Evolutionary conservation across 441 rosid genomes (phyloP).

Genomic region (Pelargonium fulgidum): DNA sequence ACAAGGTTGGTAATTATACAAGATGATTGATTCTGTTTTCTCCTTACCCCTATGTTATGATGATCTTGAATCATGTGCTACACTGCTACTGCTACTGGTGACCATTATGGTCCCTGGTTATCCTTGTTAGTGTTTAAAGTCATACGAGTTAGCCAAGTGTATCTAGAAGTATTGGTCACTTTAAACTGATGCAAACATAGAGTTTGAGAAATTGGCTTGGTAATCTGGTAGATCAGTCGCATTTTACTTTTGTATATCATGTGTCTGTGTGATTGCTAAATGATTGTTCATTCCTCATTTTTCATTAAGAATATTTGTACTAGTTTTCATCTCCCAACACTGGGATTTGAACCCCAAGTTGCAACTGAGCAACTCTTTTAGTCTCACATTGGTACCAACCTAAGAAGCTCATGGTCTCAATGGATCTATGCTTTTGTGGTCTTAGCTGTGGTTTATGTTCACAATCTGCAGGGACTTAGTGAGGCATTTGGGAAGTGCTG

Average conservation of each 20-base stretch:
- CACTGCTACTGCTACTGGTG: too few species aligned
- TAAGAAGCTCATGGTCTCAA: background rate
- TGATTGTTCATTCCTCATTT: background rate
- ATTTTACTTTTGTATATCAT: background rate
- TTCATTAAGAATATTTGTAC: background rate
- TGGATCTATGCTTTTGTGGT: background rate
- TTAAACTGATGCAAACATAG: background rate
- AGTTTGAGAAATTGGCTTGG: background rate
- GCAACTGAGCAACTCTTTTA: too few species aligned
- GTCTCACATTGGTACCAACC: background rate
- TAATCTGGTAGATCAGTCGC: background rate
- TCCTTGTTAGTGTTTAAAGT: background rate
- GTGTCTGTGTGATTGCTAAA: background rate
- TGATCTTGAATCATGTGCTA: too few species aligned
- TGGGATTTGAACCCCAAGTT: too few species aligned
- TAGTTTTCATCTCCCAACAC: too few species aligned
- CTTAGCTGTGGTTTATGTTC: conserved; percentile 11
- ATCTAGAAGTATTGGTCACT: background rate
- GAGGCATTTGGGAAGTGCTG: conserved; percentile 58
- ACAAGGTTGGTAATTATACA: background rate
- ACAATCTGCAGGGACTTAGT: conserved; percentile 60
- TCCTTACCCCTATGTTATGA: background rate
- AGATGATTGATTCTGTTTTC: background rate
- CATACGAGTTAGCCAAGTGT: background rate
- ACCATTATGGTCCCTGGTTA: background rate